Evolutionary conservation across 495 filamentous ascomycete genomes (phyloP), one percentile per base, ranked within the genome.

Genomic region (Entonaema liquescens): DNA sequence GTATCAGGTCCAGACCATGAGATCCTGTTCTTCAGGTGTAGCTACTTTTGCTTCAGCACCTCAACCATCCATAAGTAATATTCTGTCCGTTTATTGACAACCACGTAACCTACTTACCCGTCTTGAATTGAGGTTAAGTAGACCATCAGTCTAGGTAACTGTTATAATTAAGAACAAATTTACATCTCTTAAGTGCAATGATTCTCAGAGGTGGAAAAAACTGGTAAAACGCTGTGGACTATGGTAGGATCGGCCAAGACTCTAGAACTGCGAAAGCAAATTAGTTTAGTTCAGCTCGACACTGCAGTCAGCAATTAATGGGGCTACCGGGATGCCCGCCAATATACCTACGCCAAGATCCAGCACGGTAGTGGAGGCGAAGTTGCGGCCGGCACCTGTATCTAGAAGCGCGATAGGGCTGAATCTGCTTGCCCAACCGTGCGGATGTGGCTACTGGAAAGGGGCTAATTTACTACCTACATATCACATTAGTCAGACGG

Each of bases 281-380:
- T 47, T 47, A 3, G 3, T 23, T 47, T 47, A 4, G 21, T 47
- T 47, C 42, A 47, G 42, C 42, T 47, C 8, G 42, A 47, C 2
- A 21, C 42, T 47, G 42, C 42, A 23, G 42, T 47, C 42, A 47
- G 42, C 42, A 23, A 47, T 47, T 47, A 47, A 47, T 47, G 42
- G 42, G 8, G 8, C 42, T 47, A 17, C 17, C 17, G 19, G 42
- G 42, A n/a, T 40, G 42, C 9, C 8, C 42, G 31, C 5, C 31
- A 33, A 9, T 5, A 9, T 7, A 9, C 11, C 6, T 33, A 5
- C 19, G 42, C 42, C 8, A 23, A 47, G 42, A 47, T 47, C 42
- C 42, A 47, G 19, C 42, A n/a, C 38, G 15, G 38, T 17, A 17
- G 38, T 40, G 38, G 38, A 40, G 15, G 15, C 38, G 38, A 40